Base-by-base conservation (phyloP, 169 alveolate genomes). In the Eimeria falciformis region DNA sequence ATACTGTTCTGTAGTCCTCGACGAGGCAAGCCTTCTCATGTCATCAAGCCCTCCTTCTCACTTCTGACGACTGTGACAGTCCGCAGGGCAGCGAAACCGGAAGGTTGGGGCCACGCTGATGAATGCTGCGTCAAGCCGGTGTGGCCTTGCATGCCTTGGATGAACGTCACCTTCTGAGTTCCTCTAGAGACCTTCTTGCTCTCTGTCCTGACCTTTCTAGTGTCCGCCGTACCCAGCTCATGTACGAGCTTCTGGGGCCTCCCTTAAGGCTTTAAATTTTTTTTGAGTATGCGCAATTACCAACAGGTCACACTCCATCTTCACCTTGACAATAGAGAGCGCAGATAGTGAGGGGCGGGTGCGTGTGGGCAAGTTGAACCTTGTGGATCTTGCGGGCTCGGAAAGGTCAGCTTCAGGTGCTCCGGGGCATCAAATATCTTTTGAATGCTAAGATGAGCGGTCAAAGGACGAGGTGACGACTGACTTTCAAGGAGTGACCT, bases 361-460 rank as follows among this genome's bases (percentile, higher is more conserved):
- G 47, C 92, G 96, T 83, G 97, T 96, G 58, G 99, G 99, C 6
- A 97, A 97, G 91, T 95, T 98, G 78, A 97, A 98, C 92, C 95
- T 98, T 78, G 99, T 97, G 21, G 99, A 98, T 94, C 93, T 98
- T 27, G 99, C 99, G 0, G 99, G 99, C 17, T 95, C 98, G 50
- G 99, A 97, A 90, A 95, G 98, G 91, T 68, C 65, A 40, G 1
- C 1, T 25, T 40, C 23, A 58, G 40, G 21, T 40, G 3, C 12
- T 73, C 45, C 45, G 33, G 29, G n/a, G n/a, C n/a, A n/a, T n/a
- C n/a, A n/a, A n/a, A n/a, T n/a, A n/a, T n/a, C n/a, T n/a, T n/a
- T n/a, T n/a, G n/a, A n/a, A n/a, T n/a, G n/a, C n/a, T n/a, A n/a
- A n/a, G n/a, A n/a, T n/a, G n/a, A n/a, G n/a, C n/a, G n/a, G n/a